phyloP scores from a whole-genome alignment of 1,139 yeast genomes.

The Zygoascus sp. region DNA sequence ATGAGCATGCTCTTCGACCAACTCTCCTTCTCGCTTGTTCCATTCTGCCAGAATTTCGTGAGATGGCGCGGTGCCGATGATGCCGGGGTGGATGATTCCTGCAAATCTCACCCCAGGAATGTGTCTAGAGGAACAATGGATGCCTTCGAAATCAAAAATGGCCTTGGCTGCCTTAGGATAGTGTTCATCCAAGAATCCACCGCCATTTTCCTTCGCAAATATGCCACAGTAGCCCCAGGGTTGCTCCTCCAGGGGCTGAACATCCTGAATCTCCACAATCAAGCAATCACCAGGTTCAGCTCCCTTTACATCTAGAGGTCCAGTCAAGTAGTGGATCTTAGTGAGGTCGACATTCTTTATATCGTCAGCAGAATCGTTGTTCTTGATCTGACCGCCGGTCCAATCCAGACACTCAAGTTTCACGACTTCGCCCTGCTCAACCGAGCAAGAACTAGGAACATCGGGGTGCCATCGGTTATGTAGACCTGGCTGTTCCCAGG shows the following conservation, averaged over 20 bases:
- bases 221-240: conserved; percentile 53
- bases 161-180: conserved; percentile 51
- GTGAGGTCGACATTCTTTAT: conserved; percentile 43
- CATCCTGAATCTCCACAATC: conserved; percentile 47
- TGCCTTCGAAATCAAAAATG: conserved; percentile 49
- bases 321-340: conserved; percentile 45
- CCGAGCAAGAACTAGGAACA: conserved; percentile 40
- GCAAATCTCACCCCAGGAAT: conserved; percentile 45
- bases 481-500: conserved; percentile 43
- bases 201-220: conserved; percentile 46
- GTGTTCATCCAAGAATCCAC: conserved; percentile 46
- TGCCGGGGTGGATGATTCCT: conserved; percentile 45
- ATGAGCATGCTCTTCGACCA: conserved; percentile 13
- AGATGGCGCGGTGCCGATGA: conserved; percentile 48
- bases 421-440: conserved; percentile 42
- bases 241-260: conserved; percentile 48
- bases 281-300: conserved; percentile 48
- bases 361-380: conserved; percentile 47
- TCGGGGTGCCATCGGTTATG: conserved; percentile 55
- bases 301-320: conserved; percentile 45
- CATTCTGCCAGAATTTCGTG: conserved; percentile 41
- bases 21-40: conserved; percentile 42
- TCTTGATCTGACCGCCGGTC: conserved; percentile 50
- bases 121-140: conserved; percentile 44
- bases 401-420: conserved; percentile 50